Base-by-base conservation (phyloP, 306 rosid genomes). In the Lathyrus aphaca region DNA sequence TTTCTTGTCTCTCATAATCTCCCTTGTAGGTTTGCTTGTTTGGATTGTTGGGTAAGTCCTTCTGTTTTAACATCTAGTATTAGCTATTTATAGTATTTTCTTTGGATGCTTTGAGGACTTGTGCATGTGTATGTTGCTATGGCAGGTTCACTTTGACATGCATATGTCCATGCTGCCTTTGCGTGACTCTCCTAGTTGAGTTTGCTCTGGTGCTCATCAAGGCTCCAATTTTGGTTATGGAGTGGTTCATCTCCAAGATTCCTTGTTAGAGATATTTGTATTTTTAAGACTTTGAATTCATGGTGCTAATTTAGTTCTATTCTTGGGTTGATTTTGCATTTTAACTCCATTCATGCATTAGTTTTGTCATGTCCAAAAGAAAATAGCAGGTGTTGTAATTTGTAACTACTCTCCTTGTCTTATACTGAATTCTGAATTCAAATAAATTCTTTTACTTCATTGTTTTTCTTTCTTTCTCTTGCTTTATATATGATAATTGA, bases 151-250 rank as follows among this genome's bases (percentile, higher is more conserved):
- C 17, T 54, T 66, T 92, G 63, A 86, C 84, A 51, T 89, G 96
- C 79, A 66, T 92, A 78, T 92, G 96, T 19, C 96, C 98, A 4
- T 92, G 98, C 74, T 92, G 98, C 64, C 82, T 92, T 65, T 89
- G 96, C 46, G 91, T 79, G 83, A 92, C 98, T 8, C 40, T 87
- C 66, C 69, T 87, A 5, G 87, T 89, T 45, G 98, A 89, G 86
- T 70, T 92, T 57, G 98, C 95, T 19, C 50, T 87, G 66, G 86
- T 71, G 3, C 66, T 89, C 72, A 81, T 92, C 74, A 86, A 80
- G 84, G 91, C 89, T 82, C 96, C 98, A 3, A 73, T 89, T 75
- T 5, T 17, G 10, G 82, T 92, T 63, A 92, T 92, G 92, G 39
- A 87, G 69, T 87, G 98, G 96, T 92, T 92, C 85, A 87, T 80